Conservation (phyloP, 129 eudicot species). For the Lonicera japonica region DNA sequence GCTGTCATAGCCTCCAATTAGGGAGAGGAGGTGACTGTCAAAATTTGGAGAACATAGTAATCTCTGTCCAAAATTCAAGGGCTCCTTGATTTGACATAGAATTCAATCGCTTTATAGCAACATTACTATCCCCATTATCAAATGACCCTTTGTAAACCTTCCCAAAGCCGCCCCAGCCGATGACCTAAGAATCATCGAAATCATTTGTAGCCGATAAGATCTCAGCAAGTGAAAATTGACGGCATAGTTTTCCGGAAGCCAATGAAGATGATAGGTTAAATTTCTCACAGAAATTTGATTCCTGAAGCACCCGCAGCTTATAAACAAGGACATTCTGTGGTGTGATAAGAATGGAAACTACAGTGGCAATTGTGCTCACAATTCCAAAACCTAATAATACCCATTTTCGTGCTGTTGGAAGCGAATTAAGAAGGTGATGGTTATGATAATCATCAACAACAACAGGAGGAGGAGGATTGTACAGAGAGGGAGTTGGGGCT, state of each 20-base stretch:
- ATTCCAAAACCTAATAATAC: too few species aligned
- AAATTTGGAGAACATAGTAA: not conserved
- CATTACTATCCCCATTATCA: not conserved
- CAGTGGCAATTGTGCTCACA: too few species aligned
- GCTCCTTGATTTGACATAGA: not conserved
- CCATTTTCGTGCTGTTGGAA: too few species aligned
- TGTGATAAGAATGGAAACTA: too few species aligned
- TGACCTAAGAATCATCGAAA: not conserved
- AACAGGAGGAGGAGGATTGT: too few species aligned
- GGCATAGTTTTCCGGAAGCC: not conserved
- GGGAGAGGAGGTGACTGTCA: not conserved
- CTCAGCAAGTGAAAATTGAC: conserved; percentile 6
- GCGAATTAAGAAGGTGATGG: too few species aligned
- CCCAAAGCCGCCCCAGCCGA: conserved; percentile 9
- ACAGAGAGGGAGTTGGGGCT: too few species aligned
- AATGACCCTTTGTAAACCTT: not conserved
- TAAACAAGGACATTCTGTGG: not conserved
- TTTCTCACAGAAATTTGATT: not conserved
- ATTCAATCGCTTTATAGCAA: not conserved
- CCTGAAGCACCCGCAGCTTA: conserved; percentile 11
- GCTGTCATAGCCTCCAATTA: not conserved
- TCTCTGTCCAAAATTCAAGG: conserved; percentile 2
- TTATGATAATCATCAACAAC: too few species aligned
- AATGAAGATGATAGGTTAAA: not conserved
- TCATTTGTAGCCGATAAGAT: not conserved